phyloP scores from a whole-genome alignment of 2,329 filamentous ascomycete species.

The Fusarium praegraminearum region DNA sequence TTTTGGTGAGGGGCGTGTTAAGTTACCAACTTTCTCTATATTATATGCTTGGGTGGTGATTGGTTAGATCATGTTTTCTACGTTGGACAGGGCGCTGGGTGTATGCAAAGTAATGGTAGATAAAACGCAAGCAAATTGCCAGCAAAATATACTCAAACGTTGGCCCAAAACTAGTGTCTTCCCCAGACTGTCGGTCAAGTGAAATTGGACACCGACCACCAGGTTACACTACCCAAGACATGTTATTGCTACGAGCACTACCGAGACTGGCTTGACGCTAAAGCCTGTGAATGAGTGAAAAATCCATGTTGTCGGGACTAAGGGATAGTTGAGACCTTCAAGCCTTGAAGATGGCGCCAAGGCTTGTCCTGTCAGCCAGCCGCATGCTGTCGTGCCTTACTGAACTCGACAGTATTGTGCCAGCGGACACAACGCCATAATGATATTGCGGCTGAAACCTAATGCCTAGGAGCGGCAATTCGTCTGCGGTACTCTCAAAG shows the following conservation, averaged over 20 bases:
- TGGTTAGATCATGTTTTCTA: conserved; percentile 7
- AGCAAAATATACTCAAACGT: conserved; percentile 28
- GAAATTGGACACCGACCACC: conserved; percentile 6
- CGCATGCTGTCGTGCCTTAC: conserved; percentile 29
- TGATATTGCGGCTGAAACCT: conserved; percentile 23
- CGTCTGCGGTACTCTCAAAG: conserved; percentile 22
- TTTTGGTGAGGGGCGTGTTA: conserved; percentile 19
- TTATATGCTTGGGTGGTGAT: conserved; percentile 13
- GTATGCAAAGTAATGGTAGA: conserved; percentile 21
- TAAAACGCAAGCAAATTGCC: conserved; percentile 28
- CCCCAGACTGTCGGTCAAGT: conserved; percentile 7
- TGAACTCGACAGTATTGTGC: conserved; percentile 2
- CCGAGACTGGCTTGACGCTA: conserved; percentile 21
- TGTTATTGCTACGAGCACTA: conserved; percentile 6
- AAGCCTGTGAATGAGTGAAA: conserved; percentile 1
- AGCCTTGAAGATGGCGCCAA: conserved; percentile 11
- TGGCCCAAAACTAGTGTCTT: conserved; percentile 8
- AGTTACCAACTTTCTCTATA: conserved; percentile 19
- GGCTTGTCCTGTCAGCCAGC: conserved; percentile 34
- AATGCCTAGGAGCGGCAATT: conserved; percentile 14
- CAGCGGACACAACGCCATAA: conserved; percentile 1
- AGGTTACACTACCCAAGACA: conserved; percentile 9
- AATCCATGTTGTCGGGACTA: conserved; percentile 27
- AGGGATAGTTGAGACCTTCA: conserved; percentile 2
- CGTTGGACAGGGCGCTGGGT: conserved; percentile 21